A percentile compares a stretch with the other conserved stretches of the same genome.
phyloP scores from a whole-genome alignment of 108 stramenopile genomes.

The Thalassiosira profunda region DNA sequence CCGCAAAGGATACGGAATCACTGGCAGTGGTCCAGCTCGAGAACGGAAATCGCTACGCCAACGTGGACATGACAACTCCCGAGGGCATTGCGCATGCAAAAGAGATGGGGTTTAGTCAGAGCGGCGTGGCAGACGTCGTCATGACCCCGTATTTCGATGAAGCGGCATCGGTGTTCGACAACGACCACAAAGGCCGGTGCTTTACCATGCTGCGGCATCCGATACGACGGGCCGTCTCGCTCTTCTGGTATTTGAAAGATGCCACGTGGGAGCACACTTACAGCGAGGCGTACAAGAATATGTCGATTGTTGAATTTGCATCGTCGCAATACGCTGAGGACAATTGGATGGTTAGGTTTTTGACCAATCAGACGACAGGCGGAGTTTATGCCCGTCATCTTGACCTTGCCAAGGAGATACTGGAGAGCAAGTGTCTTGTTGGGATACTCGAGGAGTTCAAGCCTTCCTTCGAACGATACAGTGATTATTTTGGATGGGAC shows the following conservation, averaged over 20 bases:
- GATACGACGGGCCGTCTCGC: slow-evolving; percentile 39
- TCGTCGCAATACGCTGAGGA: slow-evolving; percentile 35
- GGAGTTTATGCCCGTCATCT: slow-evolving; percentile 48
- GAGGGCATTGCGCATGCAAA: slow-evolving; percentile 27
- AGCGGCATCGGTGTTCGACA: slow-evolving; percentile 26
- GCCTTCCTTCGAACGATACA: slow-evolving; percentile 41
- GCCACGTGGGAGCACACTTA: background rate
- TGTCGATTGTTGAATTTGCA: slow-evolving; percentile 51
- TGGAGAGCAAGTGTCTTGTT: slow-evolving; percentile 58
- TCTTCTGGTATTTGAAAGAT: slow-evolving; percentile 36
- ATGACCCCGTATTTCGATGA: slow-evolving; percentile 42
- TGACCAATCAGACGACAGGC: slow-evolving; percentile 45
- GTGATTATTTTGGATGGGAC: slow-evolving; percentile 51
- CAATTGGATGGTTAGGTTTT: slow-evolving; percentile 62
- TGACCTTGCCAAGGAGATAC: slow-evolving; percentile 54
- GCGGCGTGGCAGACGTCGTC: slow-evolving; percentile 31
- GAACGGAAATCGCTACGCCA: slow-evolving; percentile 33
- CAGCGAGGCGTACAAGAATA: slow-evolving; percentile 17
- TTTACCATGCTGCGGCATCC: slow-evolving; percentile 52
- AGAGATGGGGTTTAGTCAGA: slow-evolving; percentile 23
- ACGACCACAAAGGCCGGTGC: slow-evolving; percentile 21
- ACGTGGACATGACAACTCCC: slow-evolving; percentile 39
- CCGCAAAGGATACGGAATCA: slow-evolving; percentile 22
- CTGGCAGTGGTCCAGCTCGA: slow-evolving; percentile 16
- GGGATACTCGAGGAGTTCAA: slow-evolving; percentile 48